phyloP scores from a whole-genome alignment of 2,329 filamentous ascomycete species.

The Beauveria bassiana region DNA sequence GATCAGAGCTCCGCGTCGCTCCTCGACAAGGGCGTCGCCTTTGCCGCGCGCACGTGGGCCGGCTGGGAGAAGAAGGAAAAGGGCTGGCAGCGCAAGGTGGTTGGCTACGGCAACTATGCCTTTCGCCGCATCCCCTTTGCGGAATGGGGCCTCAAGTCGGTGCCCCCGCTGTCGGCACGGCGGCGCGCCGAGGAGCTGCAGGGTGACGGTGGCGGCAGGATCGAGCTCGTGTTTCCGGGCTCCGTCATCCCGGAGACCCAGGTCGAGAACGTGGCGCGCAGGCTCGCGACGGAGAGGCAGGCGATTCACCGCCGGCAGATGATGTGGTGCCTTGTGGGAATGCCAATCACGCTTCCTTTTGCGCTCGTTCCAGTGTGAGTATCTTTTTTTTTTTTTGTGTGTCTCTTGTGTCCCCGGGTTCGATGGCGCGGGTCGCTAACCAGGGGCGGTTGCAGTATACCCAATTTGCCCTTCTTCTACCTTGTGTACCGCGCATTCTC shows the following conservation, averaged over 20 bases:
- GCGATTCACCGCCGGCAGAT: conserved; percentile 67
- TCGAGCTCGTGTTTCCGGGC: conserved; percentile 70
- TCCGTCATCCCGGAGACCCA: conserved; percentile 57
- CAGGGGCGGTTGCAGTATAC: conserved; percentile 50
- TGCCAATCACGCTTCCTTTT: conserved; percentile 78
- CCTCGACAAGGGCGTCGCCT: conserved; percentile 61
- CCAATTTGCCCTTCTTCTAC: conserved; percentile 96
- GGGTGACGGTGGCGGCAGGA: conserved; percentile 45
- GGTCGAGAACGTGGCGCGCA: conserved; percentile 58
- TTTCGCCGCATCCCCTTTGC: conserved; percentile 87
- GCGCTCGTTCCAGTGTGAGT: conserved; percentile 77
- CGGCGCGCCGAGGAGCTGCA: conserved; percentile 56
- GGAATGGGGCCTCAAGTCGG: conserved; percentile 95
- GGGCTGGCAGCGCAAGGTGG: conserved; percentile 84
- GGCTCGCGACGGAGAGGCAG: conserved; percentile 73
- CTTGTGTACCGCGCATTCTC: conserved; percentile 86
- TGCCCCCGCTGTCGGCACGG: conserved; percentile 69
- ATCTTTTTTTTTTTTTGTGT: not conserved
- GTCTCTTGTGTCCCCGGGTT: not conserved
- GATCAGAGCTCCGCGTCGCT: conserved; percentile 40
- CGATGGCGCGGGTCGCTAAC: not conserved
- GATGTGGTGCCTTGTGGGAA: conserved; percentile 71
- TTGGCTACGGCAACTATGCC: conserved; percentile 76
- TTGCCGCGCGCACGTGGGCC: conserved; percentile 72
- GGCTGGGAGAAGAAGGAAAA: conserved; percentile 77